Base-by-base conservation (phyloP, 176 grass and related monocot genomes). In the Poa annua region DNA sequence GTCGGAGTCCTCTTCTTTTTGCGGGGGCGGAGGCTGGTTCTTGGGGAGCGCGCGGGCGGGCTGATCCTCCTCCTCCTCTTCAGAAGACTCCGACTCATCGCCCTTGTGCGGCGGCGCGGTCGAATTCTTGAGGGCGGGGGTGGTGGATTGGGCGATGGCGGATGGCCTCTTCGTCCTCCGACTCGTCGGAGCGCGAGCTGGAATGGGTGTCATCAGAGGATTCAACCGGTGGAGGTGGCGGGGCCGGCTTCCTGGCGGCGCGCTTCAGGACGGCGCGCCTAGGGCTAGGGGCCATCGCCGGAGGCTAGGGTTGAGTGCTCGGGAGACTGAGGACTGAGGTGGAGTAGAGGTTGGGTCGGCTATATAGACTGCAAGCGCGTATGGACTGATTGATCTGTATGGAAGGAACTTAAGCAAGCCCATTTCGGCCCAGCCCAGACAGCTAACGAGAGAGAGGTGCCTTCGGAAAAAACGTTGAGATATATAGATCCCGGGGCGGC, bases 251-350 rank as follows among this genome's bases (percentile, higher is more conserved):
- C 69, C 45, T 48, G 12, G 71, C 73, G 42, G 73, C 29, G 74
- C 85, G 91, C 66, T 85, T 88, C 38, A 3, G 2, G 35, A 36
- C 35, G 35, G 35, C 35, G 35, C 35, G 35, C 35, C 35, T 36
- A 3, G 34, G 91, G 59, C 83, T 88, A 29, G 88, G 69, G 12
- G 85, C 88, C 91, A 90, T 90, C 42, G 72, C 83, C 83, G 47
- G 55, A 60, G 50, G 0, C 32, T 82, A 78, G 88, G 83, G 78
- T 65, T 78, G 26, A 49, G 59, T 74, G 2, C 36, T 80, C 57
- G 7, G 45, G 34, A 3, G 13, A 13, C 77, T 36, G 29, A 29
- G 29, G 35, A n/a, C n/a, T n/a, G n/a, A n/a, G n/a, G n/a, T n/a
- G n/a, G n/a, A n/a, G n/a, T n/a, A n/a, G n/a, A n/a, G n/a, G n/a